Evolutionary conservation across 768 basidiomycete genomes (phyloP).

Genomic region (Auriscalpium orientale): DNA sequence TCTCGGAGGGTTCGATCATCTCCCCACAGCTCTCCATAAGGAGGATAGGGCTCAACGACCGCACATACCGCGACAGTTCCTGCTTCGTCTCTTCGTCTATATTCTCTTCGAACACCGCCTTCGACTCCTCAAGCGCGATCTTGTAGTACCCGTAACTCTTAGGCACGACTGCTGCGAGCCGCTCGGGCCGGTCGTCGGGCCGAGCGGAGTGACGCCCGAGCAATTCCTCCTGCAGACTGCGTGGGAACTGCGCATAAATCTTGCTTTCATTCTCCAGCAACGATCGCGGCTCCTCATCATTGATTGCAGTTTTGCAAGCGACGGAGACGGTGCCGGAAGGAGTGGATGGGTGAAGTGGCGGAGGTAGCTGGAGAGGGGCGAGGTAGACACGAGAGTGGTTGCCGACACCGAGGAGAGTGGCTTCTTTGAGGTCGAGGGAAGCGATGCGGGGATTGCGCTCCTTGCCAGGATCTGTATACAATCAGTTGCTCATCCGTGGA

Average conservation of each 20-base stretch:
- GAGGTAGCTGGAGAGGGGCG: slow-evolving; percentile 46
- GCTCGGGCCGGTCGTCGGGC: slow-evolving; percentile 37
- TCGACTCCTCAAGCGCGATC: slow-evolving; percentile 14
- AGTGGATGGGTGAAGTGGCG: not conserved
- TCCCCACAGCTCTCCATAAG: slow-evolving; percentile 42
- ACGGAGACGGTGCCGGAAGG: slow-evolving; percentile 9
- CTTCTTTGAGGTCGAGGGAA: slow-evolving; percentile 36
- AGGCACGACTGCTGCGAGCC: slow-evolving; percentile 45
- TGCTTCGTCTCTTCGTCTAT: no score
- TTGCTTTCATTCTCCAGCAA: slow-evolving; percentile 30
- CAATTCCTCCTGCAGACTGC: slow-evolving; percentile 42
- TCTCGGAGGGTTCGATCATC: slow-evolving; percentile 20
- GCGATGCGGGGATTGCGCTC: not conserved
- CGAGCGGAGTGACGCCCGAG: slow-evolving; percentile 38
- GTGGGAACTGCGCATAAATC: slow-evolving; percentile 39
- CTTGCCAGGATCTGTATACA: no score
- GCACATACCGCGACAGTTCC: not conserved
- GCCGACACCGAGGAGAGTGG: slow-evolving; percentile 32
- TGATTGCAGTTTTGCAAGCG: slow-evolving; percentile 20
- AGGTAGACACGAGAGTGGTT: slow-evolving; percentile 47
- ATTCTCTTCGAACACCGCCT: not conserved
- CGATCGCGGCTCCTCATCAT: not conserved
- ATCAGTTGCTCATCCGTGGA: not conserved
- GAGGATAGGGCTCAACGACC: slow-evolving; percentile 30
- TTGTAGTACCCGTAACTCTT: slow-evolving; percentile 60